Percentiles rank a stretch among this genome's conserved stretches.
These are phyloP conservation scores for Fusarium sp. DNA, from an alignment of 2,329 filamentous ascomycete species.

Conservation along the genomic window DNA sequence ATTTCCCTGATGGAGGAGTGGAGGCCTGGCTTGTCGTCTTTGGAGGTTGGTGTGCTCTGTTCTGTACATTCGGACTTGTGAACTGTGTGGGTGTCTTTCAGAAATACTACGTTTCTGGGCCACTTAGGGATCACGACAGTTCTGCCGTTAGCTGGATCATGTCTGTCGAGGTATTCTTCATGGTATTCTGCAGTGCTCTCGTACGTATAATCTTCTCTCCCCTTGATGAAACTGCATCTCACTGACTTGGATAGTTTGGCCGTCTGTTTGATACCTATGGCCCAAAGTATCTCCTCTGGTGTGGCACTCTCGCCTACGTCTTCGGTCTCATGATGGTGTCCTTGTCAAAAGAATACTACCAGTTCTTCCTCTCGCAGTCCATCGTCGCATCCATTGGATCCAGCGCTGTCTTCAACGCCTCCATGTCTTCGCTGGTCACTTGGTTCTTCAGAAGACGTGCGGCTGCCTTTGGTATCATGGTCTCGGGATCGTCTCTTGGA, in stretches of 20 bases:
- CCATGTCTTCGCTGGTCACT: slow-evolving; percentile 56
- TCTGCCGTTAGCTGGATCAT: slow-evolving; percentile 70
- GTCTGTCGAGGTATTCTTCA: slow-evolving; percentile 62
- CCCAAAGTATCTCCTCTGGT: slow-evolving; percentile 65
- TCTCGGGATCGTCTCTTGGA: slow-evolving; percentile 65
- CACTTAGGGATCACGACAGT: slow-evolving; percentile 59
- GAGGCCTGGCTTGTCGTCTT: slow-evolving; percentile 68
- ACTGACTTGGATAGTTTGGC: slow-evolving; percentile 56
- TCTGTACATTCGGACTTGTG: slow-evolving; percentile 58
- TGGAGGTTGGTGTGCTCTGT: slow-evolving; percentile 57
- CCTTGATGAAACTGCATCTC: background rate
- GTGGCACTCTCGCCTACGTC: slow-evolving; percentile 67
- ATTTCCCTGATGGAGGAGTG: slow-evolving; percentile 69
- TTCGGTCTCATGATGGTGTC: slow-evolving; percentile 74
- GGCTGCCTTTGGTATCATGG: slow-evolving; percentile 64
- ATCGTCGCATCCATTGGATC: slow-evolving; percentile 56
- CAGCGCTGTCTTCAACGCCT: slow-evolving; percentile 56
- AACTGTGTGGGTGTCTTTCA: slow-evolving; percentile 67
- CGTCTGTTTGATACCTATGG: slow-evolving; percentile 74
- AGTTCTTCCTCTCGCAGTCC: slow-evolving; percentile 57
- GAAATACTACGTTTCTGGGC: slow-evolving; percentile 64
- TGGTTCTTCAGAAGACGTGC: slow-evolving; percentile 66
- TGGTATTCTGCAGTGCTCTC: slow-evolving; percentile 61
- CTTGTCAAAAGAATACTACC: slow-evolving; percentile 58
- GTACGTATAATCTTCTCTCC: slow-evolving; percentile 51